Base-by-base conservation (phyloP, 148 eudicot species). In the Chenopodium album region DNA sequence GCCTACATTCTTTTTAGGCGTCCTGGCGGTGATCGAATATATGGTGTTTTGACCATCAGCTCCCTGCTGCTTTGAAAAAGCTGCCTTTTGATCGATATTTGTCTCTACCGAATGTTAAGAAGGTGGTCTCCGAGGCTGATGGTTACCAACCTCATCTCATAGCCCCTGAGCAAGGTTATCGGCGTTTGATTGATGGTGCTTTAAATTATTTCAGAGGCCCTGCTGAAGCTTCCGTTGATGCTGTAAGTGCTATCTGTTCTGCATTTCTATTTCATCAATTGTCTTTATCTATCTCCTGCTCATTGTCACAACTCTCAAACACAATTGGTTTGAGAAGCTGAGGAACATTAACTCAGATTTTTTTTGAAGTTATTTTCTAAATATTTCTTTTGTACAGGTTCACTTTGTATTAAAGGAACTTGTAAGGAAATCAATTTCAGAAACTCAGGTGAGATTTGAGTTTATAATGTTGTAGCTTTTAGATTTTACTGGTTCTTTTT, bases 101-200 rank as follows among this genome's bases (percentile, higher is more conserved):
- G 47, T 92, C 94, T 60, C 71, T 90, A 26, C 92, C 85, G 77
- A 92, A 88, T 85, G 97, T 92, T 64, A 90, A 74, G 75, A 90
- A 83, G 82, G 86, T 92, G 79, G 90, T 92, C 37, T 90, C 92
- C 7, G 90, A 92, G 85, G 88, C 97, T 70, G 97, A 92, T 88
- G 97, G 97, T 60, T 92, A 92, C 85, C 97, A 92, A 82, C 97
- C 97, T 73, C 97, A 92, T 83, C 86, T 92, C 75, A 92, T 92
- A 76, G 97, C 97, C 31, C 97, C 97, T 28, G 97, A 92, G 89
- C 97, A 92, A 82, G 97, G 94, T 67, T 92, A 92, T 73, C 90
- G 97, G 1, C 89, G 97, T 72, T 90, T 92, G 67, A 92, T 92
- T 87, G 97, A 92, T 29, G 92, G 94, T 54, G 79, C 94, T 50